A percentile compares a stretch with the other conserved stretches of the same genome.
These are phyloP conservation scores for Papiliotrema nemorosa DNA, from an alignment of 1,284 basidiomycete genomes.

Conservation along the genomic window DNA sequence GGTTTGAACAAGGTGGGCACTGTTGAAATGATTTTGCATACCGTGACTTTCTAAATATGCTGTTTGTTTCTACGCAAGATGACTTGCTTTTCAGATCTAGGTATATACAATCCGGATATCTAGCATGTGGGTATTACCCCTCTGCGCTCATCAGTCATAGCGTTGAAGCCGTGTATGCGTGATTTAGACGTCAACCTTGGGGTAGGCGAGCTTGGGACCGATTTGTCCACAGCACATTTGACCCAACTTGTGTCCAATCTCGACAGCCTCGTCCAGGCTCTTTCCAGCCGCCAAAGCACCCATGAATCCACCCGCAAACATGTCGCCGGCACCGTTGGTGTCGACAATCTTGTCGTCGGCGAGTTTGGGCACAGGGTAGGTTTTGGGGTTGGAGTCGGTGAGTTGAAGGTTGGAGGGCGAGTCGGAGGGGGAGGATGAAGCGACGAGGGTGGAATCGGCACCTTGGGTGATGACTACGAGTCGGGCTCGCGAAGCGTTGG, in stretches of 20 bases:
- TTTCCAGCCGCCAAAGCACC: constrained; percentile 82
- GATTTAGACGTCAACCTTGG: constrained; percentile 25
- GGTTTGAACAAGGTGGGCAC: not conserved
- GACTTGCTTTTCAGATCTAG: not conserved
- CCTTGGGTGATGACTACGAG: constrained; percentile 92
- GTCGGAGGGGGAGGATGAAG: constrained; percentile 60
- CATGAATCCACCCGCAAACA: constrained; percentile 95
- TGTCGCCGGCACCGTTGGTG: constrained; percentile 99
- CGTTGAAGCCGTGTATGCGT: not conserved
- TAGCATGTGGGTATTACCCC: not conserved
- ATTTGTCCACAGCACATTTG: constrained; percentile 84
- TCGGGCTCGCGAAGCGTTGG: constrained; percentile 69
- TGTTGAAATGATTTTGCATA: constrained; percentile 9
- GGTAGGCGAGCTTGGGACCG: constrained; percentile 48
- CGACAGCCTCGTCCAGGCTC: constrained; percentile 70
- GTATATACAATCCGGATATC: not conserved
- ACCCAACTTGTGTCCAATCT: constrained; percentile 85
- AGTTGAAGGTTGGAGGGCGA: constrained; percentile 44
- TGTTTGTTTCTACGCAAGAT: not conserved
- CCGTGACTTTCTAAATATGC: not conserved
- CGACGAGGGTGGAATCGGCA: constrained; percentile 73
- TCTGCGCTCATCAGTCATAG: too few species aligned
- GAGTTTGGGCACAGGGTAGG: constrained; percentile 64
- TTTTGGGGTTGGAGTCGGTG: constrained; percentile 51
- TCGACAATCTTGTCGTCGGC: constrained; percentile 76